Conservation (phyloP, 345 rosid species). For the Citrus glauca region DNA sequence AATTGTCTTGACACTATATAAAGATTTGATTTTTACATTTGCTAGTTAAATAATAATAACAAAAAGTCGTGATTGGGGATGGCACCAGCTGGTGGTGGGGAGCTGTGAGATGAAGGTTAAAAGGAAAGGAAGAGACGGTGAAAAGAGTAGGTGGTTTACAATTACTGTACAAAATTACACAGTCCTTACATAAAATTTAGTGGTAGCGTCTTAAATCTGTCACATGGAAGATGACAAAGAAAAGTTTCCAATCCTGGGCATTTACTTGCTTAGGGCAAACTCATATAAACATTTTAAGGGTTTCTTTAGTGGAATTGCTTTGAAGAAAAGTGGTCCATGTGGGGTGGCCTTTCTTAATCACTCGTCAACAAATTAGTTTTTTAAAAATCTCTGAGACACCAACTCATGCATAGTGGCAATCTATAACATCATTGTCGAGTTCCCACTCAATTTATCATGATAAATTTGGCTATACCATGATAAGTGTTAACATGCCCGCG, state of each 20-base stretch:
- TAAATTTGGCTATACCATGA: background rate
- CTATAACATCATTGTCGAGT: conserved; percentile 12
- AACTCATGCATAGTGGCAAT: conserved; percentile 16
- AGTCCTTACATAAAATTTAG: no score
- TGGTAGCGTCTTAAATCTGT: background rate
- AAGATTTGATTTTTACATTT: conserved; percentile 9
- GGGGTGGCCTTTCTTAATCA: conserved; percentile 49
- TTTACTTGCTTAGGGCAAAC: background rate
- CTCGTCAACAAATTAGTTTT: conserved; percentile 17
- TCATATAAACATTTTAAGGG: no score
- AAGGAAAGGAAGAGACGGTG: no score
- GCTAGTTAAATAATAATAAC: background rate
- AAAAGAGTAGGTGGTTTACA: background rate
- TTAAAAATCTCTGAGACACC: conserved; percentile 9
- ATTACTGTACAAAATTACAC: background rate
- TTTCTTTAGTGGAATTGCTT: conserved; percentile 15
- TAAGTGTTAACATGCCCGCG: background rate
- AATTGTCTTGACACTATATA: conserved; percentile 26
- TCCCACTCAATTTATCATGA: conserved; percentile 9
- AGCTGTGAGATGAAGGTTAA: background rate
- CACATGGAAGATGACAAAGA: background rate
- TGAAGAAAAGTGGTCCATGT: conserved; percentile 15
- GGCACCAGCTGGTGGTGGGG: conserved; percentile 25
- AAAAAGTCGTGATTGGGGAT: background rate
- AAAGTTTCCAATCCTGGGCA: conserved; percentile 4